Evolutionary conservation across 75 land plant genomes (phyloP).

Genomic region (Picea sitchensis): DNA sequence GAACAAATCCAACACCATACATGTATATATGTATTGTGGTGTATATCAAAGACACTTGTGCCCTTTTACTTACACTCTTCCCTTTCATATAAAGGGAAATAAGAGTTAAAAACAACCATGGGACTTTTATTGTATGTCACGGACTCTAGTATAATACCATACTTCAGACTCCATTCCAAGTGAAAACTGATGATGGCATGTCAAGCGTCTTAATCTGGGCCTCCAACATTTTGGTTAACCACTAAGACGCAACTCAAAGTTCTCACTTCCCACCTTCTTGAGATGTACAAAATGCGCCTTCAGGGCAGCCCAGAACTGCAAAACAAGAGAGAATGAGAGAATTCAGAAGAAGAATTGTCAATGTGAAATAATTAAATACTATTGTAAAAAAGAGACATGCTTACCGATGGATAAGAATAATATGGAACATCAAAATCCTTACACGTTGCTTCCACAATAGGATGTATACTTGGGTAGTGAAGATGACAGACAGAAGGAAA

Average conservation of each 20-base stretch:
- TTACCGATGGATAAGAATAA: conserved; percentile 19
- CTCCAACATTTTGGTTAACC: conserved; percentile 18
- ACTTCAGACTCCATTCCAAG: background rate
- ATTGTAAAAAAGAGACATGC: background rate
- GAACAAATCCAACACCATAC: too few relatives aligned
- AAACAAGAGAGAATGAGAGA: background rate
- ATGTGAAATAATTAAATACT: background rate
- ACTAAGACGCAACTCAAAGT: conserved; percentile 26
- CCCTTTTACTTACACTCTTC: too few relatives aligned
- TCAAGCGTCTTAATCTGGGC: background rate
- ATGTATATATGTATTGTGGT: too few relatives aligned
- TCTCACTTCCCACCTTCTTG: conserved; percentile 27
- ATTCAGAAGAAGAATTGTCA: background rate
- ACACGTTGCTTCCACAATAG: conserved; percentile 41
- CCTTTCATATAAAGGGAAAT: too few relatives aligned
- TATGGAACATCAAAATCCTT: conserved; percentile 40
- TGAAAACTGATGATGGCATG: background rate
- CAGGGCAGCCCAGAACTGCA: conserved; percentile 43
- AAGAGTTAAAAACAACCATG: background rate
- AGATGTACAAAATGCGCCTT: conserved; percentile 37
- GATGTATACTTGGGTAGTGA: conserved; percentile 47
- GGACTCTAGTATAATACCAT: background rate
- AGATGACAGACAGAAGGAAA: conserved; percentile 44
- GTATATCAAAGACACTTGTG: too few relatives aligned
- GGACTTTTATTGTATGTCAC: background rate